Conservation (phyloP, 768 basidiomycete species). For the Lentinula sp. region DNA sequence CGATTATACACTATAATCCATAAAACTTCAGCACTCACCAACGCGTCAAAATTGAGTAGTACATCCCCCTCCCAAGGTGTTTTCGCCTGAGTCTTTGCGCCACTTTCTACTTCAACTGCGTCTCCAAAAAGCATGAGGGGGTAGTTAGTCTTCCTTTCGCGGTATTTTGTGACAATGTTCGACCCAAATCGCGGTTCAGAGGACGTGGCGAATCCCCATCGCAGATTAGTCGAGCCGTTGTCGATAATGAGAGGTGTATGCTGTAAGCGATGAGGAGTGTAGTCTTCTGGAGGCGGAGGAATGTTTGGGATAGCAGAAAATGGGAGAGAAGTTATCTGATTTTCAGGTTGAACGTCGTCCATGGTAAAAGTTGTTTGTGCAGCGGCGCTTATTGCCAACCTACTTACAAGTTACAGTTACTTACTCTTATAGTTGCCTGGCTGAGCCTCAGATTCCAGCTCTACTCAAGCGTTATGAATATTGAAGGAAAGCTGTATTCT, state of each 20-base stretch:
- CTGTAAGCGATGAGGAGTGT: conserved; percentile 41
- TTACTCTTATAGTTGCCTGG: too few species aligned
- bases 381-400: too few species aligned
- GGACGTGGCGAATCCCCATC: conserved; percentile 77
- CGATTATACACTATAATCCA: background rate
- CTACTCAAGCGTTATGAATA: too few species aligned
- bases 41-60: conserved; percentile 82
- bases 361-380: background rate
- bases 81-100: conserved; percentile 69
- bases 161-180: conserved; percentile 81
- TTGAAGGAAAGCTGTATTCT: too few species aligned
- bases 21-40: conserved; percentile 47
- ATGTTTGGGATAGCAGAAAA: conserved; percentile 24
- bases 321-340: background rate
- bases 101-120: conserved; percentile 81
- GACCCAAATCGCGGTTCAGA: conserved; percentile 49
- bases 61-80: conserved; percentile 95
- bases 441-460: too few species aligned
- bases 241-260: conserved; percentile 76
- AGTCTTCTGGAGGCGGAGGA: conserved; percentile 33
- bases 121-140: conserved; percentile 85
- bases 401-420: too few species aligned
- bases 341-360: background rate
- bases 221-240: conserved; percentile 78
- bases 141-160: conserved; percentile 80